Percentiles rank a stretch among this genome's conserved stretches.
phyloP scores from a whole-genome alignment of 2,329 filamentous ascomycete genomes.

The Pseudogymnoascus sp. region DNA sequence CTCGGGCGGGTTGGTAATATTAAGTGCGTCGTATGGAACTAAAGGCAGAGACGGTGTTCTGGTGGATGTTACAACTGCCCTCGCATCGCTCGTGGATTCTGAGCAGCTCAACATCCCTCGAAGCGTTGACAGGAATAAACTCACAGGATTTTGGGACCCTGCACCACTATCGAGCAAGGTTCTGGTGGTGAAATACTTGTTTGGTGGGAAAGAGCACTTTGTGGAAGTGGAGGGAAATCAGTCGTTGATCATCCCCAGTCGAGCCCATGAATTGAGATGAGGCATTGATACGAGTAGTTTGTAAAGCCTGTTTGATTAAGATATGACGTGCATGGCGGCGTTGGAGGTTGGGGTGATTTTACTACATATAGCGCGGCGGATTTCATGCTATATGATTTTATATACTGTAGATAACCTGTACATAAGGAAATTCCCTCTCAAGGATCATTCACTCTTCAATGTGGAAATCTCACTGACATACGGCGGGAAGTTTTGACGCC shows the following conservation, averaged over 20 bases:
- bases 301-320: neutral
- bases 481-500: neutral
- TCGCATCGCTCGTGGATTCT: slow-evolving; percentile 36
- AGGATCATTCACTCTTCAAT: neutral
- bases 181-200: slow-evolving; percentile 35
- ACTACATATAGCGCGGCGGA: neutral
- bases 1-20: slow-evolving; percentile 32
- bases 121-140: slow-evolving; percentile 32
- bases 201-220: slow-evolving; percentile 31
- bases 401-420: neutral
- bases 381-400: slow-evolving; percentile 1
- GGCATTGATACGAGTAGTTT: neutral
- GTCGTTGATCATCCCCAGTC: slow-evolving; percentile 32
- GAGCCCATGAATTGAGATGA: slow-evolving; percentile 24
- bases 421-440: neutral
- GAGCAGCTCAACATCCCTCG: slow-evolving; percentile 32
- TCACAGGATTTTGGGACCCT: slow-evolving; percentile 36
- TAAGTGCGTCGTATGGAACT: slow-evolving; percentile 33
- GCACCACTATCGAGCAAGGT: slow-evolving; percentile 33
- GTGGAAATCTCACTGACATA: neutral
- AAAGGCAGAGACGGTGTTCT: slow-evolving; percentile 19
- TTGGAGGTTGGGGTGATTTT: neutral
- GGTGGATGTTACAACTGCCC: slow-evolving; percentile 34
- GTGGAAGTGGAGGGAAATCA: slow-evolving; percentile 32
- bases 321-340: slow-evolving; percentile 3